Evolutionary conservation across 2,329 filamentous ascomycete species (phyloP).

Genomic region (Akanthomyces uredinophilus): DNA sequence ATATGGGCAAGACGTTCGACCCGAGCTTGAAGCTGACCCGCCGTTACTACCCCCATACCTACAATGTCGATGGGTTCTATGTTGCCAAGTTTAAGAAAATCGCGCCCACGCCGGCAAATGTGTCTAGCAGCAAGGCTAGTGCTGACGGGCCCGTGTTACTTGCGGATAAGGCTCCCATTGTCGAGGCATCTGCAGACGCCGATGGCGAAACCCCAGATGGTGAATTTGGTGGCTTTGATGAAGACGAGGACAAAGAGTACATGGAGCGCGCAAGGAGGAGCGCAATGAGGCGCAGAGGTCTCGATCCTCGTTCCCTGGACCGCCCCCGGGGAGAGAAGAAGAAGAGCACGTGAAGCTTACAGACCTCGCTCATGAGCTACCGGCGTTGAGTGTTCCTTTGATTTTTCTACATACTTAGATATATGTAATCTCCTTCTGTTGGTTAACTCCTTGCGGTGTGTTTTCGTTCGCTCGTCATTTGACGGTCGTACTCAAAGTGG

Average conservation of each 20-base stretch:
- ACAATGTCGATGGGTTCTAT: conserved; percentile 98
- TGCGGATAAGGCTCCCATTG: conserved; percentile 66
- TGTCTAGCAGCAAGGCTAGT: conserved; percentile 21
- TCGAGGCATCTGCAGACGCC: conserved; percentile 32
- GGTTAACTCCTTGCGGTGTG: background rate
- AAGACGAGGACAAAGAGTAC: conserved; percentile 65
- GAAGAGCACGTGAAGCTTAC: background rate
- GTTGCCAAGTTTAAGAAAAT: conserved; percentile 96
- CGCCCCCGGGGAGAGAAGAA: background rate
- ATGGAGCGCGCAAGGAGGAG: conserved; percentile 71
- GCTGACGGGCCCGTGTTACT: conserved; percentile 37
- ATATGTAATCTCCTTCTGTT: background rate
- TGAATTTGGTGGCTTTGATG: conserved; percentile 68
- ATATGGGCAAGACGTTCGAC: conserved; percentile 88
- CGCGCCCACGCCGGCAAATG: conserved; percentile 63
- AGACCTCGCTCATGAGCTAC: background rate
- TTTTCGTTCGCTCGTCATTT: background rate
- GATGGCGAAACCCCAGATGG: background rate
- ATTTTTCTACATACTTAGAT: background rate
- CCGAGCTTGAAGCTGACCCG: conserved; percentile 75
- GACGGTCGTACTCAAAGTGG: too few relatives aligned
- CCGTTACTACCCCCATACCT: conserved; percentile 83
- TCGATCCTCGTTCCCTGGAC: conserved; percentile 54
- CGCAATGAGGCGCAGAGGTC: conserved; percentile 65
- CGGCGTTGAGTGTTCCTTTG: background rate